Evolutionary conservation across 2,329 filamentous ascomycete genomes (phyloP).

Genomic region (Aspergillus neoniger): DNA sequence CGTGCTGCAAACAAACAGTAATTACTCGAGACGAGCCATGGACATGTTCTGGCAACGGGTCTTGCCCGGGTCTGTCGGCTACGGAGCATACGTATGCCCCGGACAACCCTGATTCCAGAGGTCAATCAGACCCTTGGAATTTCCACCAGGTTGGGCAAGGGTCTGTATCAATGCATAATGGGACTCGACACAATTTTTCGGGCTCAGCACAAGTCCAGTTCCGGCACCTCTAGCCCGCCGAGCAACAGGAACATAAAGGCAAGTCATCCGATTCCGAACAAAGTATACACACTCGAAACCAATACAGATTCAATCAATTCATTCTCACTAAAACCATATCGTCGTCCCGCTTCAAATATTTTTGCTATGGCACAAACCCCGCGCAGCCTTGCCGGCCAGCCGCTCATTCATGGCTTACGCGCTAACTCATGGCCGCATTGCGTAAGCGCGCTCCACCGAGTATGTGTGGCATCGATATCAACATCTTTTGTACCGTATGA

Average conservation of each 20-base stretch:
- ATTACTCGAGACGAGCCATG: neutral
- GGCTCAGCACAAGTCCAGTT: neutral
- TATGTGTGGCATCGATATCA: neutral
- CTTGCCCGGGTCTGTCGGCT: neutral
- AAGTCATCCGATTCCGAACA: too few species aligned
- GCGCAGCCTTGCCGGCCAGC: neutral
- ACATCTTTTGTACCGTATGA: neutral
- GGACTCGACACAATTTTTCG: neutral
- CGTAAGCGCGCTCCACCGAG: neutral
- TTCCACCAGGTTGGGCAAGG: neutral
- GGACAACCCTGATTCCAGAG: neutral
- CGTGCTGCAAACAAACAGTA: neutral
- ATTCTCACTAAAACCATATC: neutral
- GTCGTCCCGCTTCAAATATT: neutral
- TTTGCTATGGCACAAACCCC: neutral
- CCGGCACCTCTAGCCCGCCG: neutral
- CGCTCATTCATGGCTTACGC: neutral
- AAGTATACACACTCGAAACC: too few species aligned
- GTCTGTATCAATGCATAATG: neutral
- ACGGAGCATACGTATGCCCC: conserved; percentile 1
- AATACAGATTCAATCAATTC: too few species aligned
- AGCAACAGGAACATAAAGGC: neutral
- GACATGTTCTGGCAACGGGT: neutral
- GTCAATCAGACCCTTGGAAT: neutral
- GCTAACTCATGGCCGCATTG: conserved; percentile 2